phyloP scores from a whole-genome alignment of 345 rosid species.

The Gossypium ekmanianum region DNA sequence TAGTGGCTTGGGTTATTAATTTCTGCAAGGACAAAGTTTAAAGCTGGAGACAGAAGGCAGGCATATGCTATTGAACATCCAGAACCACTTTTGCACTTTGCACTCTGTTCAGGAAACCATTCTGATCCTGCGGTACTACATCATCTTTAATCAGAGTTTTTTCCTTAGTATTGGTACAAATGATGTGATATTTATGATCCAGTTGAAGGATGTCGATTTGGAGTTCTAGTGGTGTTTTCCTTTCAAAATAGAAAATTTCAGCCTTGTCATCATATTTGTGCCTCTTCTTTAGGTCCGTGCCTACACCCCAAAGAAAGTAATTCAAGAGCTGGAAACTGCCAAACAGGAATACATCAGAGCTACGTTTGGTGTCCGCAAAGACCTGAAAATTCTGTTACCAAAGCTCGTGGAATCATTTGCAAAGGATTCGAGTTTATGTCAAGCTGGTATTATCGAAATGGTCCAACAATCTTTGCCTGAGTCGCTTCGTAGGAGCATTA shows the following conservation, averaged over 20 bases:
- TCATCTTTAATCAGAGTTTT: slow-evolving; percentile 8
- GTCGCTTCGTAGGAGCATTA: slow-evolving; percentile 45
- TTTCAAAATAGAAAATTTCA: background rate
- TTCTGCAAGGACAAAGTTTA: slow-evolving; percentile 67
- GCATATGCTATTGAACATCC: slow-evolving; percentile 59
- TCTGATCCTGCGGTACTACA: slow-evolving; percentile 86
- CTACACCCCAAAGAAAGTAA: slow-evolving; percentile 63
- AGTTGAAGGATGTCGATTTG: background rate
- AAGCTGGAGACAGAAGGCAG: slow-evolving; percentile 62
- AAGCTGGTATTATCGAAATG: slow-evolving; percentile 58
- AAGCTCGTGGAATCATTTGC: slow-evolving; percentile 73
- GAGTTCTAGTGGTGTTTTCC: background rate
- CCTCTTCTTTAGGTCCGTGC: slow-evolving; percentile 56
- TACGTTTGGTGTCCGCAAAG: slow-evolving; percentile 67
- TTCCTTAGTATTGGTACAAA: background rate
- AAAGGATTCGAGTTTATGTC: slow-evolving; percentile 63
- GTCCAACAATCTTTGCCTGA: slow-evolving; percentile 63
- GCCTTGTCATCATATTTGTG: background rate
- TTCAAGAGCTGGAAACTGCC: slow-evolving; percentile 76
- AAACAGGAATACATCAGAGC: slow-evolving; percentile 86
- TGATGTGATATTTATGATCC: background rate
- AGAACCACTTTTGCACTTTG: slow-evolving; percentile 75
- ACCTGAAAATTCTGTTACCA: slow-evolving; percentile 71
- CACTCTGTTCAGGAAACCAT: slow-evolving; percentile 86
- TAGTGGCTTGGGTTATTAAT: slow-evolving; percentile 84